Evolutionary conservation across 2,329 filamentous ascomycete species (phyloP).

Genomic region (Rutstroemia sp.): DNA sequence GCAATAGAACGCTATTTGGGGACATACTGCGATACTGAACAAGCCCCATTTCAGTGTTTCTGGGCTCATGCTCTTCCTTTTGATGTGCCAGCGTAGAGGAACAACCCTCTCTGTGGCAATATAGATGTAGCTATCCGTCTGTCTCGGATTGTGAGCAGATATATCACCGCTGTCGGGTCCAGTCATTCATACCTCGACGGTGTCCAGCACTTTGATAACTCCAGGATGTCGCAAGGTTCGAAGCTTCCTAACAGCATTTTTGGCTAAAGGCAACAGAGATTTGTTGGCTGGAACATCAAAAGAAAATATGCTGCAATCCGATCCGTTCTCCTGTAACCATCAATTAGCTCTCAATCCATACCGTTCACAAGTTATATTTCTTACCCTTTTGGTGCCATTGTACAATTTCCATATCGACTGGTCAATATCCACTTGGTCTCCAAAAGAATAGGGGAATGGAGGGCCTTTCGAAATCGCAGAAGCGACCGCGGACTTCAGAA

Average conservation of each 20-base stretch:
- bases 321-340: constrained; percentile 71
- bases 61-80: constrained; percentile 75
- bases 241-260: constrained; percentile 89
- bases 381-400: constrained; percentile 84
- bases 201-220: constrained; percentile 88
- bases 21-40: constrained; percentile 68
- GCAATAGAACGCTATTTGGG: neutral
- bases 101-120: constrained; percentile 88
- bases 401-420: constrained; percentile 95
- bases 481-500: constrained; percentile 93
- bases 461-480: constrained; percentile 94
- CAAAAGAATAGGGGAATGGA: constrained; percentile 86
- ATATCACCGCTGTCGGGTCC: neutral
- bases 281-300: constrained; percentile 83
- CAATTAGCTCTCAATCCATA: constrained; percentile 12
- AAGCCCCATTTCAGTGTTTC: constrained; percentile 98
- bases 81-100: constrained; percentile 84
- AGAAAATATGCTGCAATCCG: constrained; percentile 91
- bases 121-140: constrained; percentile 94
- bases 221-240: constrained; percentile 90
- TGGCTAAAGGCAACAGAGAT: constrained; percentile 75
- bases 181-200: constrained; percentile 64
- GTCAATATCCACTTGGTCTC: constrained; percentile 85
- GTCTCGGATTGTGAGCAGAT: constrained; percentile 19
- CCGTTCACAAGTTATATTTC: neutral